These are phyloP conservation scores for Leccinum angustisporum DNA, from an alignment of 1,284 basidiomycete genomes.

Conservation along the genomic window DNA sequence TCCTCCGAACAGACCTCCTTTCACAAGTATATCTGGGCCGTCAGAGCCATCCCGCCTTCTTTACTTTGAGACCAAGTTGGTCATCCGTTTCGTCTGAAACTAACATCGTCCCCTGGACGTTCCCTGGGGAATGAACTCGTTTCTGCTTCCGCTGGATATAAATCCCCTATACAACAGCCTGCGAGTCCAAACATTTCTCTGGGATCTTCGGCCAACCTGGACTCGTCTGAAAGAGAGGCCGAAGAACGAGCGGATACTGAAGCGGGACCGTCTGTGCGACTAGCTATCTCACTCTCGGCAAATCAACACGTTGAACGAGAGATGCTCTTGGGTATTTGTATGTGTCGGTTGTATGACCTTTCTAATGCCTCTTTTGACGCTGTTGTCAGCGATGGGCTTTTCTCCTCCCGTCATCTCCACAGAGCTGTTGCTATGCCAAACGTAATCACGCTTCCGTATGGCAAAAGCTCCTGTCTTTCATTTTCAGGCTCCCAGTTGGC, in stretches of 20 bases:
- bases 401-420: conserved; percentile 54
- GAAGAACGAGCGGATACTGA: conserved; percentile 21
- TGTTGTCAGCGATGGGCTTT: conserved; percentile 61
- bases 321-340: conserved; percentile 63
- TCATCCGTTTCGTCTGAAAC: conserved; percentile 32
- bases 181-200: conserved; percentile 29
- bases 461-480: conserved; percentile 66
- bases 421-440: conserved; percentile 55
- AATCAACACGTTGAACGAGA: conserved; percentile 63
- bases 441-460: conserved; percentile 68
- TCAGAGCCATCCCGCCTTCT: conserved; percentile 8
- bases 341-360: conserved; percentile 35
- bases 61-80: conserved; percentile 27
- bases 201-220: conserved; percentile 15
- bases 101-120: conserved; percentile 12
- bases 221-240: conserved; percentile 18
- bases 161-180: conserved; percentile 21
- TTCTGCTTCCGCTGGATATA: conserved; percentile 15
- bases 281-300: conserved; percentile 34
- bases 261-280: conserved; percentile 23
- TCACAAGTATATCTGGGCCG: conserved; percentile 21
- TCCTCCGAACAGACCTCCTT: conserved; percentile 21
- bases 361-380: conserved; percentile 8
- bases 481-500: conserved; percentile 71
- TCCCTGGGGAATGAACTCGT: conserved; percentile 22